Percentiles rank a stretch among this genome's conserved stretches.
Evolutionary conservation across 768 basidiomycete genomes (phyloP).

Genomic region (Crassisporium funariophilum): DNA sequence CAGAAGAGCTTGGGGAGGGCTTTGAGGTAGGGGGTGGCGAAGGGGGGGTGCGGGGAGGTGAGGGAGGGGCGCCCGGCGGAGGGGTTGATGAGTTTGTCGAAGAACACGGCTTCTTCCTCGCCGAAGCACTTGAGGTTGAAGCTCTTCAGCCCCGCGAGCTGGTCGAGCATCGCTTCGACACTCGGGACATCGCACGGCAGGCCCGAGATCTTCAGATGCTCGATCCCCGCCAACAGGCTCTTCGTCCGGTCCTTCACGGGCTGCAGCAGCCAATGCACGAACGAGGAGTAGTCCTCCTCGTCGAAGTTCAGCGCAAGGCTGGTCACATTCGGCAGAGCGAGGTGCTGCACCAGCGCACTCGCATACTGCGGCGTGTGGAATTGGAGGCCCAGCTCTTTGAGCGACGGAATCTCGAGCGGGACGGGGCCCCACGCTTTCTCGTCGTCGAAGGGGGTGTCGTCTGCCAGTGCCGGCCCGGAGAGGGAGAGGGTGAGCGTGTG

Average conservation of each 20-base stretch:
- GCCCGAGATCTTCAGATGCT: conserved; percentile 53
- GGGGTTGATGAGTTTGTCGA: conserved; percentile 26
- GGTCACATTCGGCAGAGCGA: conserved; percentile 41
- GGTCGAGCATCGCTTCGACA: conserved; percentile 42
- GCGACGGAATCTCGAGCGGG: conserved; percentile 39
- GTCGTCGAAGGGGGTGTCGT: conserved; percentile 20
- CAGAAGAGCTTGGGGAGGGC: conserved; percentile 36
- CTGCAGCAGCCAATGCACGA: conserved; percentile 46
- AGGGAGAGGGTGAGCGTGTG: conserved; percentile 50
- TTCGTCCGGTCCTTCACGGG: conserved; percentile 40
- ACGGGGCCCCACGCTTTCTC: conserved; percentile 37
- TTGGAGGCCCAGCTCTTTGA: conserved; percentile 40
- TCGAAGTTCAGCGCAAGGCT: conserved; percentile 59
- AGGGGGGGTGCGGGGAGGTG: conserved; percentile 4
- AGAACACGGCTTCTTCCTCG: conserved; percentile 32
- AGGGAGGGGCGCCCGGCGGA: conserved; percentile 3
- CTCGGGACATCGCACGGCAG: conserved; percentile 43
- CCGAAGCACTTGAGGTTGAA: conserved; percentile 39
- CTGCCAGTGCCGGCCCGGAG: conserved; percentile 52
- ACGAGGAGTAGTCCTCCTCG: conserved; percentile 51
- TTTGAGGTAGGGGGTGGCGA: conserved; percentile 8
- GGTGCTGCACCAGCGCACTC: conserved; percentile 37
- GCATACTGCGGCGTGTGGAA: conserved; percentile 43
- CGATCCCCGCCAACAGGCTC: conserved; percentile 50
- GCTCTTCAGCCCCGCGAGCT: conserved; percentile 47